Percentiles rank a stretch among this genome's conserved stretches.
Evolutionary conservation across 2,329 filamentous ascomycete genomes (phyloP).

Genomic region (Bertia moriformis): DNA sequence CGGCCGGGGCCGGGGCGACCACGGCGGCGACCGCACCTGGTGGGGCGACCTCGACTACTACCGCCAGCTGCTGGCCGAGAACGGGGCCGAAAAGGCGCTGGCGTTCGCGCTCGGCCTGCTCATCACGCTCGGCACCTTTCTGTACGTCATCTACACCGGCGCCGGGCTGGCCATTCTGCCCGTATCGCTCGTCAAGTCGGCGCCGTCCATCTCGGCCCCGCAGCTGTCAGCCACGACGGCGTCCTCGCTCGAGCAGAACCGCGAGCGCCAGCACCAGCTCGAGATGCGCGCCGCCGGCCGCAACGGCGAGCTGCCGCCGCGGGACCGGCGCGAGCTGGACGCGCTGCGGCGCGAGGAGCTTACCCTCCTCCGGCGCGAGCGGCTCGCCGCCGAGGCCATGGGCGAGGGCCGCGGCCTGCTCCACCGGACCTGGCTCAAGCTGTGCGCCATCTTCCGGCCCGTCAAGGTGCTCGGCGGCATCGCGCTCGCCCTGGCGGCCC

Average conservation of each 20-base stretch:
- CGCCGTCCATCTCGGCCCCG: constrained; percentile 71
- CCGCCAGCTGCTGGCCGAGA: constrained; percentile 68
- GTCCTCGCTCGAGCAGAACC: constrained; percentile 71
- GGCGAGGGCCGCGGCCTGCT: constrained; percentile 65
- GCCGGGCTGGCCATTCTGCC: constrained; percentile 83
- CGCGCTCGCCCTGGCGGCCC: constrained; percentile 56
- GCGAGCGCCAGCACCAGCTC: constrained; percentile 81
- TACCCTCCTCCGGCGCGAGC: constrained; percentile 75
- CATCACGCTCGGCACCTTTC: constrained; percentile 68
- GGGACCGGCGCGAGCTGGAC: constrained; percentile 81
- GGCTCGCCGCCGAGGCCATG: constrained; percentile 68
- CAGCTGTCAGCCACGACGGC: constrained; percentile 64
- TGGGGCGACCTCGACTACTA: constrained; percentile 88
- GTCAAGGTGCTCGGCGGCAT: constrained; percentile 79
- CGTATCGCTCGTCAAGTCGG: constrained; percentile 80
- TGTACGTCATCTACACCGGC: constrained; percentile 81
- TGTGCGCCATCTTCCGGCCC: constrained; percentile 70
- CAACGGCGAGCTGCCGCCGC: constrained; percentile 59
- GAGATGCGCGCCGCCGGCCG: constrained; percentile 72
- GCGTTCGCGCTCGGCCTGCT: constrained; percentile 83
- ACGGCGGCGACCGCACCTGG: constrained; percentile 47
- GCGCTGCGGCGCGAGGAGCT: constrained; percentile 77
- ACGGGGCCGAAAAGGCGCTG: constrained; percentile 81
- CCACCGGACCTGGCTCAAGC: constrained; percentile 63
- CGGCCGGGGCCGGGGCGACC: constrained; percentile 20